phyloP scores from a whole-genome alignment of 2,329 filamentous ascomycete species.

The Diplodia scrobiculata region DNA sequence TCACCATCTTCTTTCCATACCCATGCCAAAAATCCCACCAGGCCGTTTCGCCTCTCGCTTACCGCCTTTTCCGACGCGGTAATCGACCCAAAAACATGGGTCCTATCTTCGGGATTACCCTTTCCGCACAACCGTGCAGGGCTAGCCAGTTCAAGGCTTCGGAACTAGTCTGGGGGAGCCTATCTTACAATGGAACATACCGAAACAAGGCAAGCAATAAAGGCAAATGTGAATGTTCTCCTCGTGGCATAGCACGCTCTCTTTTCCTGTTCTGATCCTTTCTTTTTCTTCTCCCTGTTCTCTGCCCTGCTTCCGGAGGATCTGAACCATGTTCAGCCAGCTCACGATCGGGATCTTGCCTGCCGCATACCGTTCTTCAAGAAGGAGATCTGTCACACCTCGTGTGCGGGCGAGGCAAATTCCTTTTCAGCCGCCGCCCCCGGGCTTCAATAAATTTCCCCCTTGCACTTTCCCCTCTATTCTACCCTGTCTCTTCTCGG shows the following conservation, averaged over 20 bases:
- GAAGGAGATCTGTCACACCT: constrained; percentile 10
- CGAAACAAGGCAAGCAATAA: neutral
- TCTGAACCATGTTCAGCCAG: neutral
- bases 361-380: neutral
- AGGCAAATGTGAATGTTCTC: too few relatives aligned
- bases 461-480: neutral
- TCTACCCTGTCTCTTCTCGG: neutral
- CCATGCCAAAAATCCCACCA: neutral
- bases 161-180: neutral
- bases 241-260: neutral
- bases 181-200: neutral
- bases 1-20: neutral
- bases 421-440: neutral
- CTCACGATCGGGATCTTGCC: neutral
- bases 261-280: neutral
- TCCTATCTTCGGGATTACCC: neutral
- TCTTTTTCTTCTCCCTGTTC: too few relatives aligned
- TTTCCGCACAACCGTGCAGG: neutral
- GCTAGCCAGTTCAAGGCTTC: neutral
- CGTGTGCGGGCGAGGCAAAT: neutral
- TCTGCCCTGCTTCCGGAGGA: neutral
- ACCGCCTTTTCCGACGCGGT: neutral
- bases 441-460: neutral
- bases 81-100: neutral
- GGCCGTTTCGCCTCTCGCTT: neutral